Conservation (phyloP, 257 asterid genomes). For the Penstemon davidsonii region DNA sequence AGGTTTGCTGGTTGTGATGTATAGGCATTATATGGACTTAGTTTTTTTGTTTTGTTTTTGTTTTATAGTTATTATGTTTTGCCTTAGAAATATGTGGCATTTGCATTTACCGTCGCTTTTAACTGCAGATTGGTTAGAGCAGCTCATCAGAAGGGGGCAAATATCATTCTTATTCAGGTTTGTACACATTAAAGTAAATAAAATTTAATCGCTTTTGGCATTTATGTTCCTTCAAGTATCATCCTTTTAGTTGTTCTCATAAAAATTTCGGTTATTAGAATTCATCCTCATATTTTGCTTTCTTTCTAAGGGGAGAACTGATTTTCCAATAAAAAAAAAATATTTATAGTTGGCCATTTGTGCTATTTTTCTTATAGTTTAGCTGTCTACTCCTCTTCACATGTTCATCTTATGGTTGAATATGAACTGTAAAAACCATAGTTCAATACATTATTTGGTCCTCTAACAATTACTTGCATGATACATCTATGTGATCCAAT, state of each 20-base stretch:
- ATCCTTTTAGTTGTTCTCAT: slow-evolving; percentile 1
- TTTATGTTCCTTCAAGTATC: slow-evolving; percentile 2
- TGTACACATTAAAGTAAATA: slow-evolving; percentile 17
- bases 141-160: slow-evolving; percentile 89
- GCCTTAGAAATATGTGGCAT: neutral
- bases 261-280: neutral
- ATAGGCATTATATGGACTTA: neutral
- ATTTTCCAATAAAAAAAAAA: neutral
- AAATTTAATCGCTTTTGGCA: neutral
- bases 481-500: neutral
- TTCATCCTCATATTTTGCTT: neutral
- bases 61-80: neutral
- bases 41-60: neutral
- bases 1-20: slow-evolving; percentile 7
- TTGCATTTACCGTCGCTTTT: slow-evolving; percentile 21
- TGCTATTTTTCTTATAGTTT: neutral
- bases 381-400: slow-evolving; percentile 7
- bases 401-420: neutral
- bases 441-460: neutral
- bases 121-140: slow-evolving; percentile 81
- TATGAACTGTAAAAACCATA: neutral
- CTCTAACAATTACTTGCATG: neutral
- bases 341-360: neutral
- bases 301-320: neutral
- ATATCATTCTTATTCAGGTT: slow-evolving; percentile 91